phyloP scores from a whole-genome alignment of 768 basidiomycete species.

The Lactifluus volemus region DNA sequence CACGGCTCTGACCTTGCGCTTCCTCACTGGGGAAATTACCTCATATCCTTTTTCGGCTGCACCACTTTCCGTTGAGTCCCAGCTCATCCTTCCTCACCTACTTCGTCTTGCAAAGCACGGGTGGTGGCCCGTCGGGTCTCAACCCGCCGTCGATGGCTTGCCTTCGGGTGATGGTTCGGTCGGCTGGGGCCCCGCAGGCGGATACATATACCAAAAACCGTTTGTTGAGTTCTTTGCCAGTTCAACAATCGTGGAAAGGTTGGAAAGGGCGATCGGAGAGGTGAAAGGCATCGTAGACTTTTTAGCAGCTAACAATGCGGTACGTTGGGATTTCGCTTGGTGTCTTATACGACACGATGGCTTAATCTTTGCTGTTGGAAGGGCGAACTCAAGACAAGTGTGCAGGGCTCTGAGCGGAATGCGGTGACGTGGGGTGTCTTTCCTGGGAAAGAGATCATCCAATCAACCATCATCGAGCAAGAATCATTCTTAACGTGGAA shows the following conservation, averaged over 20 bases:
- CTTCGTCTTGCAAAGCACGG: conserved; percentile 65
- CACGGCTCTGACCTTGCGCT: conserved; percentile 67
- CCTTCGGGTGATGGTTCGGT: conserved; percentile 67
- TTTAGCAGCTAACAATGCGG: conserved; percentile 75
- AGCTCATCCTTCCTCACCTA: conserved; percentile 68
- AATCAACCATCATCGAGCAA: conserved; percentile 93
- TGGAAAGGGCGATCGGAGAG: conserved; percentile 50
- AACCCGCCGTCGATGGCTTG: conserved; percentile 84
- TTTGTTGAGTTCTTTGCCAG: conserved; percentile 96
- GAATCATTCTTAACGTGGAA: conserved; percentile 97
- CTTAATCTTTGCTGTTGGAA: conserved; percentile 23
- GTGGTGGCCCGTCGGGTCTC: conserved; percentile 97
- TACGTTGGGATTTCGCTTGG: conserved; percentile 26
- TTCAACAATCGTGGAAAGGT: conserved; percentile 41
- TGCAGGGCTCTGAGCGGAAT: conserved; percentile 71
- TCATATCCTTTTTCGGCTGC: conserved; percentile 85
- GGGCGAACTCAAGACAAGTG: conserved; percentile 77
- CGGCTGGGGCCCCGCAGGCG: conserved; percentile 90
- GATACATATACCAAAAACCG: conserved; percentile 95
- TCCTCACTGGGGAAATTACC: conserved; percentile 63
- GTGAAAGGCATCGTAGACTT: conserved; percentile 69
- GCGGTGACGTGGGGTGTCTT: conserved; percentile 99
- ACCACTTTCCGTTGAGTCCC: conserved; percentile 76
- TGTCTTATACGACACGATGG: neutral
- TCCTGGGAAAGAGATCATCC: conserved; percentile 90